Conservation (phyloP, 2,329 filamentous ascomycete species). For the Colletotrichum sp. region DNA sequence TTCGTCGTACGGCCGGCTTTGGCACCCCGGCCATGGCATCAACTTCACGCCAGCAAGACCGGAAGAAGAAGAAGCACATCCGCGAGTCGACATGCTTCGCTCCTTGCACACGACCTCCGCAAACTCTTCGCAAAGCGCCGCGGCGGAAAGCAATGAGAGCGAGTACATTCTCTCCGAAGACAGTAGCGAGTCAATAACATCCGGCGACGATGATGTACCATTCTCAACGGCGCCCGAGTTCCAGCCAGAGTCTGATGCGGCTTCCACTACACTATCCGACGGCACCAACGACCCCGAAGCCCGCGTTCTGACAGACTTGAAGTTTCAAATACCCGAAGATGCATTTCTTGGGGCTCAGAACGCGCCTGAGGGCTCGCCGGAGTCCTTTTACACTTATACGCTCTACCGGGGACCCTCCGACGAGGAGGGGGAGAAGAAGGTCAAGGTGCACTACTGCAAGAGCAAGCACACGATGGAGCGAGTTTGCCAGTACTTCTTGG, state of each 20-base stretch:
- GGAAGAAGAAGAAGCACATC: slow-evolving; percentile 14
- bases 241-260: background rate
- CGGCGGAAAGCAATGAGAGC: background rate
- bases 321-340: slow-evolving; percentile 52
- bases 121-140: background rate
- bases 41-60: slow-evolving; percentile 26
- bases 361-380: slow-evolving; percentile 45
- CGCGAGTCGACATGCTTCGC: background rate
- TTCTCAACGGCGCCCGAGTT: slow-evolving; percentile 6
- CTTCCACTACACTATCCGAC: background rate
- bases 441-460: slow-evolving; percentile 80
- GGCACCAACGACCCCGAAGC: background rate
- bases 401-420: slow-evolving; percentile 63
- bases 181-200: background rate
- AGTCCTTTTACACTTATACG: slow-evolving; percentile 71
- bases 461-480: slow-evolving; percentile 70
- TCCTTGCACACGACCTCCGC: background rate
- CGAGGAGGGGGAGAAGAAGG: slow-evolving; percentile 48
- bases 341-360: slow-evolving; percentile 53
- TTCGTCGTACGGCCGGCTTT: slow-evolving; percentile 31
- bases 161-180: background rate
- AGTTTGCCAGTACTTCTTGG: slow-evolving; percentile 68
- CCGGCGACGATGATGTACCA: background rate
- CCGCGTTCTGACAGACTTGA: slow-evolving; percentile 41
- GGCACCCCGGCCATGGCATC: slow-evolving; percentile 37